Evolutionary conservation across 1,284 basidiomycete genomes (phyloP).

Genomic region (Violaceomyces palustris): DNA sequence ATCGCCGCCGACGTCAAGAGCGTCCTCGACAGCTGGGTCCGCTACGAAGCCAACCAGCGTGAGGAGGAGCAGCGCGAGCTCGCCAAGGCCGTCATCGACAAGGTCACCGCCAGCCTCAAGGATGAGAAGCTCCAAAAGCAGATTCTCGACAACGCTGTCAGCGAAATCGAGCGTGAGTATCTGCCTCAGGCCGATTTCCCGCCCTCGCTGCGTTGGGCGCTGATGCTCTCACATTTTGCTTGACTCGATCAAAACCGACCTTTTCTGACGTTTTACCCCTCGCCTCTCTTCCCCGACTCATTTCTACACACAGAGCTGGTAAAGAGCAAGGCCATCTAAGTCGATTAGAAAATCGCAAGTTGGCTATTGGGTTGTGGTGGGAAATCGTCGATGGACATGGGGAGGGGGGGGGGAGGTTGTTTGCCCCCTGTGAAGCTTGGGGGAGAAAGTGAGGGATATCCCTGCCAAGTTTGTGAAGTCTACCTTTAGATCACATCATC

Average conservation of each 20-base stretch:
- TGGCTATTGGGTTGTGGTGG: too few relatives aligned
- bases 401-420: too few relatives aligned
- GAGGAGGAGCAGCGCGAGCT: constrained; percentile 92
- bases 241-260: background rate
- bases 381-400: too few relatives aligned
- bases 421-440: too few relatives aligned
- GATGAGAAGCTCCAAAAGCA: constrained; percentile 93
- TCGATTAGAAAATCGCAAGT: background rate
- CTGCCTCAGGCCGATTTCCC: background rate
- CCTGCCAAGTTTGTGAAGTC: too few relatives aligned
- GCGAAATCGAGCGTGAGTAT: constrained; percentile 85
- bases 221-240: background rate
- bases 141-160: constrained; percentile 74
- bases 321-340: constrained; percentile 52
- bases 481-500: too few relatives aligned
- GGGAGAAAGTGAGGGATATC: too few relatives aligned
- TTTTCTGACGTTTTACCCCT: background rate
- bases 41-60: constrained; percentile 92
- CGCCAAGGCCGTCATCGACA: constrained; percentile 77
- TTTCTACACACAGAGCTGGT: constrained; percentile 43
- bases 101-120: constrained; percentile 73
- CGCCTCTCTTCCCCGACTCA: constrained; percentile 1
- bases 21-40: constrained; percentile 96
- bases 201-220: background rate
- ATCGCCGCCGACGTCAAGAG: constrained; percentile 85